These are phyloP conservation scores for Kuraishia piskuri DNA, from an alignment of 805 yeast species.

Conservation along the genomic window DNA sequence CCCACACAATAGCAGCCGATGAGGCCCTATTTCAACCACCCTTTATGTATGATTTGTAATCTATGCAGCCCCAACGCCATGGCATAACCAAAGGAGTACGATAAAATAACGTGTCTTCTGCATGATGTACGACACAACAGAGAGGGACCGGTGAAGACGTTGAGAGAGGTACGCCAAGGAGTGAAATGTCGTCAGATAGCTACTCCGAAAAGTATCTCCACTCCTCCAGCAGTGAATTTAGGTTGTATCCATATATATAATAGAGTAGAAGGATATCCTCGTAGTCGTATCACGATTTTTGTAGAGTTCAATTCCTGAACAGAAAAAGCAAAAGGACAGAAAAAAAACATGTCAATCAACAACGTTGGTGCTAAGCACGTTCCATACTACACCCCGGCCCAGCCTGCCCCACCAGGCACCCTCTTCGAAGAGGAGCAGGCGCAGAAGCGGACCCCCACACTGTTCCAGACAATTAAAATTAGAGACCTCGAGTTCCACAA, in stretches of 20 bases:
- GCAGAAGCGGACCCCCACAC: slow-evolving; percentile 10
- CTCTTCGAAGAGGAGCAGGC: background rate
- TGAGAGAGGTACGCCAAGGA: background rate
- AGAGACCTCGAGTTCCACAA: slow-evolving; percentile 17
- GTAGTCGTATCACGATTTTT: too few species aligned
- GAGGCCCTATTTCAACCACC: too few species aligned
- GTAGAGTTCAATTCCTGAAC: too few species aligned
- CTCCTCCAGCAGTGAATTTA: background rate
- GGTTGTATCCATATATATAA: too few species aligned
- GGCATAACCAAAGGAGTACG: background rate
- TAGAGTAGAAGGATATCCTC: too few species aligned
- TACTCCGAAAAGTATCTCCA: background rate
- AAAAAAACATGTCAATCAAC: background rate
- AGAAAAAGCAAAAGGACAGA: too few species aligned
- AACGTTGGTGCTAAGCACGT: background rate
- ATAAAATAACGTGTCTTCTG: background rate
- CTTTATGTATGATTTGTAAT: background rate
- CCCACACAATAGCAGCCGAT: too few species aligned
- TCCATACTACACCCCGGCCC: background rate
- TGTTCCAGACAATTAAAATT: slow-evolving; percentile 22
- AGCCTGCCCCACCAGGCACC: background rate
- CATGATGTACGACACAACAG: background rate
- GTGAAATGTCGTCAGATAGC: background rate
- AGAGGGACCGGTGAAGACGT: background rate
- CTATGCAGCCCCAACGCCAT: background rate